phyloP scores from a whole-genome alignment of 148 eudicot species.

The Diospyros kaki region DNA sequence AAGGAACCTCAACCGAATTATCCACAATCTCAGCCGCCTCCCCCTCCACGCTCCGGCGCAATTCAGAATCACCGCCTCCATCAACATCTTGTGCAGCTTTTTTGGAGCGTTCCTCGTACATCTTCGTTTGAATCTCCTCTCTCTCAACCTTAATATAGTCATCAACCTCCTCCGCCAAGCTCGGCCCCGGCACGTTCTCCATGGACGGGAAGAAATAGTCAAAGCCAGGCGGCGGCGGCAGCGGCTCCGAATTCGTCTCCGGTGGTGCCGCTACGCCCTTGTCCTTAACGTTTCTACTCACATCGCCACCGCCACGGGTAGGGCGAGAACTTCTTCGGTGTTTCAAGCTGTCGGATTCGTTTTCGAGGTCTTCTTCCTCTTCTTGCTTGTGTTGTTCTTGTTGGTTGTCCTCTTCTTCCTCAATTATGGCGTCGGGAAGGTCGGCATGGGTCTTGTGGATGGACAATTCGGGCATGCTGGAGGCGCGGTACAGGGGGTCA shows the following conservation, averaged over 20 bases:
- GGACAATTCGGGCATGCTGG: slow-evolving; percentile 61
- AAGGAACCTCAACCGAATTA: slow-evolving; percentile 33
- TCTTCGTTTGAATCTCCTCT: slow-evolving; percentile 41
- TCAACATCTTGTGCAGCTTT: slow-evolving; percentile 19
- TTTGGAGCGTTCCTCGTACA: slow-evolving; percentile 37
- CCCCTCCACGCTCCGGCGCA: slow-evolving; percentile 18
- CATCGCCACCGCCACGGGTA: background rate
- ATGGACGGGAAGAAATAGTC: slow-evolving; percentile 52
- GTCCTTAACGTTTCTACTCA: background rate
- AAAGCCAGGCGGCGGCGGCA: slow-evolving; percentile 46
- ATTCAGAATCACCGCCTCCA: slow-evolving; percentile 17
- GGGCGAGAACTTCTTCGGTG: slow-evolving; percentile 14
- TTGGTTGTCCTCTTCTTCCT: slow-evolving; percentile 30
- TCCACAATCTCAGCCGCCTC: slow-evolving; percentile 31
- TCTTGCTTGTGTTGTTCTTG: slow-evolving; percentile 25
- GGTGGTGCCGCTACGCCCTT: background rate
- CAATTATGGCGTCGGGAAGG: slow-evolving; percentile 35
- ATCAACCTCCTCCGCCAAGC: slow-evolving; percentile 54
- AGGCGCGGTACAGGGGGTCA: slow-evolving; percentile 63
- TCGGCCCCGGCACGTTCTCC: slow-evolving; percentile 60
- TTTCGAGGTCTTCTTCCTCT: slow-evolving; percentile 35
- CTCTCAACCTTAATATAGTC: slow-evolving; percentile 24
- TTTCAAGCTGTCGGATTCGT: slow-evolving; percentile 28
- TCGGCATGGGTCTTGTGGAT: slow-evolving; percentile 26
- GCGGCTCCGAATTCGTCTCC: slow-evolving; percentile 14